phyloP scores from a whole-genome alignment of 2,329 filamentous ascomycete species.

The Akanthomyces uredinophilus region DNA sequence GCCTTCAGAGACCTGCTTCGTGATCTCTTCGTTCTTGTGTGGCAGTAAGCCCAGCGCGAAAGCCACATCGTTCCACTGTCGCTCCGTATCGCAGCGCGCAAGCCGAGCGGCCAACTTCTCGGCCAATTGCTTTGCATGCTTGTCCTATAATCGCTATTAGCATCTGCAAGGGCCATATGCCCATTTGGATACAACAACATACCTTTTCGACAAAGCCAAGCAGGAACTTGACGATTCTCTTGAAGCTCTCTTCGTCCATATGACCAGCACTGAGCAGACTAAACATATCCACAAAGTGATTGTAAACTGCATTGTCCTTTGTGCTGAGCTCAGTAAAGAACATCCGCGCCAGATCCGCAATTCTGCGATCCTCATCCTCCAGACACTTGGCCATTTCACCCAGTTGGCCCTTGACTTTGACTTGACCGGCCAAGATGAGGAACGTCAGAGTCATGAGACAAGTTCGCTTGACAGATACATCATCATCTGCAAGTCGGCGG shows the following conservation, averaged over 20 bases:
- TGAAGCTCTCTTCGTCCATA: constrained; percentile 80
- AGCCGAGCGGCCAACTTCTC: constrained; percentile 88
- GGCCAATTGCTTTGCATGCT: constrained; percentile 90
- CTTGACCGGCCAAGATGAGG: constrained; percentile 91
- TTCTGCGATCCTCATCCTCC: constrained; percentile 91
- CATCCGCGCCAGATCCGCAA: constrained; percentile 91
- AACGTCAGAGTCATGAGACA: constrained; percentile 99
- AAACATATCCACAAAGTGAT: constrained; percentile 99
- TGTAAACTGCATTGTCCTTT: constrained; percentile 98
- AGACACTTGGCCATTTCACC: constrained; percentile 99
- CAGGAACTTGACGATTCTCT: constrained; percentile 84
- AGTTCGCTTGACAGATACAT: constrained; percentile 88
- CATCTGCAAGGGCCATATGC: not conserved
- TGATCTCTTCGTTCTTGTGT: constrained; percentile 89
- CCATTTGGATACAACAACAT: constrained; percentile 26
- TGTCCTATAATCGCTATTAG: constrained; percentile 59
- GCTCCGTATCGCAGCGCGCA: constrained; percentile 79
- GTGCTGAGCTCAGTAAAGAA: constrained; percentile 97
- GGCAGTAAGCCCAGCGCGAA: constrained; percentile 85
- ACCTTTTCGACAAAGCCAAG: constrained; percentile 98
- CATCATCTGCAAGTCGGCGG: constrained; percentile 80
- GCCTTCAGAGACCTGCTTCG: constrained; percentile 68
- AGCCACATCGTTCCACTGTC: constrained; percentile 96
- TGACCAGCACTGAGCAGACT: constrained; percentile 77
- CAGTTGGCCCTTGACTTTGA: constrained; percentile 98